These are phyloP conservation scores for Cyberlindnera maritima DNA, from an alignment of 805 yeast species.

Conservation along the genomic window DNA sequence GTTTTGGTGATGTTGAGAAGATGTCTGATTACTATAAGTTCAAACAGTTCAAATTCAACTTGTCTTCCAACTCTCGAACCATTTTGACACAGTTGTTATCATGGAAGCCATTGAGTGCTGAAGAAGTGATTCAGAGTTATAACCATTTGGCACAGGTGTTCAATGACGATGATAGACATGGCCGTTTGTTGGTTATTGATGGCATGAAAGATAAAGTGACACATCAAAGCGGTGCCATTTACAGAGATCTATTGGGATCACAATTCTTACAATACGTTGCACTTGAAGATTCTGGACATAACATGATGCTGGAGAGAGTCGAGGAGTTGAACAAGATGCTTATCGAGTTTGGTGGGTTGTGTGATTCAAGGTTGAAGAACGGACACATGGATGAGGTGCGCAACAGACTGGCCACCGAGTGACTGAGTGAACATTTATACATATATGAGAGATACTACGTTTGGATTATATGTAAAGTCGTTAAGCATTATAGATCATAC, in stretches of 20 bases:
- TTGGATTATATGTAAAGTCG: too few relatives aligned
- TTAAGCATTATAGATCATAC: too few relatives aligned
- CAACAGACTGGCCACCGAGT: conserved; percentile 2
- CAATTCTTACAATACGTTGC: conserved; percentile 14
- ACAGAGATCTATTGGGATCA: conserved; percentile 21
- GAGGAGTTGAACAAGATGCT: conserved; percentile 15
- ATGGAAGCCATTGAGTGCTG: conserved; percentile 20
- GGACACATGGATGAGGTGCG: conserved; percentile 12
- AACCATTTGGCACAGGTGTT: neutral
- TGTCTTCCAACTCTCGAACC: conserved; percentile 21
- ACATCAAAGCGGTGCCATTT: conserved; percentile 21
- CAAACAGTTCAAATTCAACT: conserved; percentile 28
- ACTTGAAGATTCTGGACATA: conserved; percentile 24
- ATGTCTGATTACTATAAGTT: conserved; percentile 20
- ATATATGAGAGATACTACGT: too few relatives aligned
- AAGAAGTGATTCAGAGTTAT: conserved; percentile 16
- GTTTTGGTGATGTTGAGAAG: conserved; percentile 13
- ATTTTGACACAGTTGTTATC: conserved; percentile 21
- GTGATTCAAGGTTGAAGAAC: conserved; percentile 5
- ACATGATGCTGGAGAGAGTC: conserved; percentile 20
- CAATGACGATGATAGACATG: neutral
- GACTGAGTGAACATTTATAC: too few relatives aligned
- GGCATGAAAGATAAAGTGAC: conserved; percentile 25
- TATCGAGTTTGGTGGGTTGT: conserved; percentile 2
- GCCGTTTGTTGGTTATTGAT: conserved; percentile 22